Evolutionary conservation across 2,329 filamentous ascomycete species (phyloP), one percentile per base, ranked within the genome.

Genomic region (Incumbomyces delicatus): DNA sequence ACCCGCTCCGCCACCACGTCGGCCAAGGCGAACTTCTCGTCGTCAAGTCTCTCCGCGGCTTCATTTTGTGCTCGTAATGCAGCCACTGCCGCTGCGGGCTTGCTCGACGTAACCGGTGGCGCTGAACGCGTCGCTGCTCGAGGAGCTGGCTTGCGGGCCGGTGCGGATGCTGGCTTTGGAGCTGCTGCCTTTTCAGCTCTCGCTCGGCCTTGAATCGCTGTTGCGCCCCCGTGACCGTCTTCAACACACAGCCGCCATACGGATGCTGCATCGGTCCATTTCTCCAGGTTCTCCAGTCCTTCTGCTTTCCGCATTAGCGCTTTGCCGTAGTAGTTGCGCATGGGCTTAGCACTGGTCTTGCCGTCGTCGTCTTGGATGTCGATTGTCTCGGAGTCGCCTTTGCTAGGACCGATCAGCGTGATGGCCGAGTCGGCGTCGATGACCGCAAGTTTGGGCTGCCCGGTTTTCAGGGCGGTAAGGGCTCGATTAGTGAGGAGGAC

Each of bases 281-380:
- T 87, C 68, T 98, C 92, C 73, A 98, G 83, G 61, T 95, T 85
- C 64, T 98, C 92, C 6, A 96, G 73, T 1, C 88, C 92, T 66
- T 98, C 92, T 1, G 92, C 92, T 69, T 96, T 96, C 45, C 92
- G 83, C 68, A 86, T 90, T 27, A 96, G 70, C 0, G 90, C 90
- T 65, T 96, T 98, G 44, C 87, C 89, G 60, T 85, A 96, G 52
- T 95, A 85, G 14, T 95, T 89, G 53, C 80, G 84, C 86, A 98
- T 94, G 40, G 90, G 83, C 55, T 94, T 92, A 16, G 71, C 70
- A 47, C 82, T 74, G 30, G 80, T 75, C n/a, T 73, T 72, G 6
- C 68, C 67, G 46, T 75, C 76, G 5, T 70, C 69, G 17, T 72
- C 74, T 18, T 72, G 74, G 0, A 95, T 71, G 16, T 83, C 74